Evolutionary conservation across 371 early-diverging fungal species (phyloP).

Genomic region (Chytridium lagenaria): DNA sequence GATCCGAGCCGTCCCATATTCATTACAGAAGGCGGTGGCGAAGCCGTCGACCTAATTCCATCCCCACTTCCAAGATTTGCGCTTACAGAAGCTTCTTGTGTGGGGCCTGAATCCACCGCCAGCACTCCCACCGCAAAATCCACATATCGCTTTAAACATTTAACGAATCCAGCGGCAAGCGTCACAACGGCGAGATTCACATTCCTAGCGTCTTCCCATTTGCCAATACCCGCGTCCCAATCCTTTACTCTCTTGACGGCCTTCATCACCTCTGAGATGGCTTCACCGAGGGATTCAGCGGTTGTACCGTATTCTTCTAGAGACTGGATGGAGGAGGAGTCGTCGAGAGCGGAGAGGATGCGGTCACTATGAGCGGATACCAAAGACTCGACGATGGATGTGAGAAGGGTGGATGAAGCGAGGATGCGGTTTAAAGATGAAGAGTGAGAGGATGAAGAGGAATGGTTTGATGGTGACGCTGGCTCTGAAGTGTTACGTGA

Average conservation of each 20-base stretch:
- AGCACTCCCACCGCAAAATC: slow-evolving; percentile 19
- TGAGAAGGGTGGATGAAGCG: slow-evolving; percentile 8
- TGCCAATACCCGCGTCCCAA: slow-evolving; percentile 6
- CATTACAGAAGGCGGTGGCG: background rate
- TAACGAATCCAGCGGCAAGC: background rate
- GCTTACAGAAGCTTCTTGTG: background rate
- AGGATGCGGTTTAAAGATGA: slow-evolving; percentile 7
- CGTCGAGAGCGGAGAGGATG: background rate
- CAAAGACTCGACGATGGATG: too few relatives aligned
- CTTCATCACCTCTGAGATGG: background rate
- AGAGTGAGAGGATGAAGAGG: background rate
- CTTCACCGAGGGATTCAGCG: background rate
- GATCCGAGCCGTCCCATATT: too few relatives aligned
- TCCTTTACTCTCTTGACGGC: background rate
- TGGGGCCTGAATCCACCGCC: background rate
- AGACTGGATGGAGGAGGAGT: background rate
- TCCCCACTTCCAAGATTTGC: background rate
- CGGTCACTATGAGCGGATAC: background rate
- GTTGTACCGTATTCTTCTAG: background rate
- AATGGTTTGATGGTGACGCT: too few relatives aligned
- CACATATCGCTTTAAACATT: background rate
- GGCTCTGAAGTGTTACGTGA: too few relatives aligned
- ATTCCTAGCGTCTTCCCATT: background rate
- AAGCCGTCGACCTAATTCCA: background rate
- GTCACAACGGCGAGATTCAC: background rate